Conservation (phyloP, 2,329 filamentous ascomycete genomes). For the Neonectria neomacrospora region DNA sequence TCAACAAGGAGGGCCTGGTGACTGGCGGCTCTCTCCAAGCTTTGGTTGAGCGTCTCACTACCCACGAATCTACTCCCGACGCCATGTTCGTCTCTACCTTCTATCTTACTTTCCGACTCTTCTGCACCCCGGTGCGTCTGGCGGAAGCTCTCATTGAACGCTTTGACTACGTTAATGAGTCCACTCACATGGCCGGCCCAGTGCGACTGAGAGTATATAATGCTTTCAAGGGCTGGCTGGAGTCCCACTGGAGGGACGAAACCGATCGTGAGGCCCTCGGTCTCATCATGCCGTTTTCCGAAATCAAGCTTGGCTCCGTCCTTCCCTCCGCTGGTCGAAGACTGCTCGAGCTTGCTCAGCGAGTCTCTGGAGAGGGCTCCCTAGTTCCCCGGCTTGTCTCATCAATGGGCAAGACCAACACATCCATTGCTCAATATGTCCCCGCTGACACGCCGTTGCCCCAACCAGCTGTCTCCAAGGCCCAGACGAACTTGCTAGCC, state of each 20-base stretch:
- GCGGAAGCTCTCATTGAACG: conserved; percentile 87
- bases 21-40: conserved; percentile 90
- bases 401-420: conserved; percentile 88
- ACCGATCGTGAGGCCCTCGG: conserved; percentile 80
- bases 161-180: conserved; percentile 90
- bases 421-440: conserved; percentile 76
- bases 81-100: conserved; percentile 93
- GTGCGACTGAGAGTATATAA: conserved; percentile 95
- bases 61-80: conserved; percentile 92
- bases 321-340: conserved; percentile 83
- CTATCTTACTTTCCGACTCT: conserved; percentile 94
- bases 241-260: conserved; percentile 91
- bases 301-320: conserved; percentile 72
- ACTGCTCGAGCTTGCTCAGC: conserved; percentile 81
- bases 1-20: conserved; percentile 95
- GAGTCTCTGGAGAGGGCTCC: conserved; percentile 78
- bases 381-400: conserved; percentile 86
- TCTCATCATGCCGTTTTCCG: conserved; percentile 83
- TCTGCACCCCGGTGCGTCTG: conserved; percentile 83
- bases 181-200: conserved; percentile 76
- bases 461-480: conserved; percentile 75
- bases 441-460: conserved; percentile 79
- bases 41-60: conserved; percentile 92
- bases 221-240: conserved; percentile 95
- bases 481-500: conserved; percentile 77